Base-by-base conservation (phyloP, 176 grass and related monocot genomes). In the Neostapfia colusana region DNA sequence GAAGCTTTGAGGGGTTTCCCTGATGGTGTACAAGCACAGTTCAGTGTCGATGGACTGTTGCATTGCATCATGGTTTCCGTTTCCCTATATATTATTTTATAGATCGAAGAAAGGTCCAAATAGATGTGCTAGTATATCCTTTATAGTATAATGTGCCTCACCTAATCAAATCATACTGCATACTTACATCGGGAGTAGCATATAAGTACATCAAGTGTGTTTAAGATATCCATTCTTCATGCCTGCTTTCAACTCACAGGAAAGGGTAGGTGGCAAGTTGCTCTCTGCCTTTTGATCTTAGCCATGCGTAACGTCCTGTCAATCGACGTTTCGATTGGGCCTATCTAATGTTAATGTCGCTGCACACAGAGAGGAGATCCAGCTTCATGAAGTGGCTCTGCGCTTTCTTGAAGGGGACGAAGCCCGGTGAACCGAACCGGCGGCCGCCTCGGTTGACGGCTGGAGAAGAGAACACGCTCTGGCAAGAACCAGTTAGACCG, bases 301-400 rank as follows among this genome's bases (percentile, higher is more conserved):
- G 41, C 53, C 50, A 88, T 92, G 67, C 51, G 58, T 67, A 55
- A 59, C 24, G 79, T 63, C 72, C 63, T 65, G 59, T 63, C 67
- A 8, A 66, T 63, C 70, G 27, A 14, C 53, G 65, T 64, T 69
- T 80, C 10, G 54, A 20, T 73, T 65, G 60, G 64, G 21, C 76
- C 73, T 84, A 67, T 55, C 45, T 79, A 24, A 84, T 65, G 53
- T 46, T 77, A 90, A 58, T 38, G 26, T 80, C 26, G 21, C 45
- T 74, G 76, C 44, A 78, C 56, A 31, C 63, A 88, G 87, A 87
- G 73, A 91, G 88, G 75, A 99, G 83, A 86, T 99, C 87, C 43
- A 64, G 83, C 82, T 87, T 99, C 77, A 86, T 95, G 91, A 95
- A 90, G 89, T 99, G 92, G 95, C 89, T 99, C 68, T 85, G 82